These are phyloP conservation scores for Arachnomyces sp. DNA, from an alignment of 2,329 filamentous ascomycete genomes.

Conservation along the genomic window DNA sequence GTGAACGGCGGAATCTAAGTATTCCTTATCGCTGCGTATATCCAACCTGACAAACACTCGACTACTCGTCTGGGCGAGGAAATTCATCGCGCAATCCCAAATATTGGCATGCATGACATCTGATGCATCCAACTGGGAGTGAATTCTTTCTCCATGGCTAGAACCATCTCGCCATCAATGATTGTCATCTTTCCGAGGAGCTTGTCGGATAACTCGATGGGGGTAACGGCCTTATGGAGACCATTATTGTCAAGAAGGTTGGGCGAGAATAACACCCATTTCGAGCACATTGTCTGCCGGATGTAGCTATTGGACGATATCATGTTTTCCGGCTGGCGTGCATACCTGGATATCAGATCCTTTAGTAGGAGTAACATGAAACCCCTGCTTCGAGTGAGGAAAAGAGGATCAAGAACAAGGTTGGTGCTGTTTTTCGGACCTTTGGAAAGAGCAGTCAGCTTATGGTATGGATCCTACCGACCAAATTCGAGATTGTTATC, in stretches of 20 bases:
- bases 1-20: slow-evolving; percentile 12
- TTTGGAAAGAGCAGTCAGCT: no score
- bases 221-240: slow-evolving; percentile 6
- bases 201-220: slow-evolving; percentile 9
- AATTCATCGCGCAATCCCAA: slow-evolving; percentile 11
- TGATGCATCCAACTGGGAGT: slow-evolving; percentile 4
- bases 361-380: slow-evolving; percentile 2
- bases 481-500: slow-evolving; percentile 2
- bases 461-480: no score
- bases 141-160: slow-evolving; percentile 5
- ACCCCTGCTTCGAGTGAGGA: slow-evolving; percentile 2
- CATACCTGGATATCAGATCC: slow-evolving; percentile 1
- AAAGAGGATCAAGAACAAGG: slow-evolving; percentile 2
- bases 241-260: slow-evolving; percentile 4
- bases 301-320: slow-evolving; percentile 2
- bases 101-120: slow-evolving; percentile 9
- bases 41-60: slow-evolving; percentile 11
- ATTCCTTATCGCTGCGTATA: slow-evolving; percentile 13
- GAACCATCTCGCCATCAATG: slow-evolving; percentile 8
- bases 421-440: slow-evolving; percentile 1
- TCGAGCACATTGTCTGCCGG: slow-evolving; percentile 3
- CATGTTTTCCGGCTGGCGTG: slow-evolving; percentile 2
- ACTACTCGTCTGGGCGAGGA: slow-evolving; percentile 7
- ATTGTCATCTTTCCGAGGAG: slow-evolving; percentile 8
- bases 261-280: slow-evolving; percentile 1